These are phyloP conservation scores for Mycena citricolor DNA, from an alignment of 1,284 basidiomycete genomes.

Conservation along the genomic window DNA sequence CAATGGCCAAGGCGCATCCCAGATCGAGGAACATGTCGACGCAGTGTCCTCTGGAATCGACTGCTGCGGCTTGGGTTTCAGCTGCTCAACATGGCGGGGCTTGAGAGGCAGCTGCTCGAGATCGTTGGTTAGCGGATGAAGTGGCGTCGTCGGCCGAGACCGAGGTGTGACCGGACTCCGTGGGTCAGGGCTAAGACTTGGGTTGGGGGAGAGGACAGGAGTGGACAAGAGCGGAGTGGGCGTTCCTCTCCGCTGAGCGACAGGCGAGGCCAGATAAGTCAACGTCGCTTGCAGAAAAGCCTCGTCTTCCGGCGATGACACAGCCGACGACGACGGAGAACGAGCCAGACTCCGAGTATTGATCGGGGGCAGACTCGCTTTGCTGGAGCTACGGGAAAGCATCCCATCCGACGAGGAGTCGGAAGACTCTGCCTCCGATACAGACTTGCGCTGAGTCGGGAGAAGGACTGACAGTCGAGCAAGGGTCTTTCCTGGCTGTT, in stretches of 20 bases:
- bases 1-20: conserved; percentile 23
- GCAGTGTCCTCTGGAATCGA: conserved; percentile 25
- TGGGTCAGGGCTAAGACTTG: background rate
- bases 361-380: no score
- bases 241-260: conserved; percentile 10
- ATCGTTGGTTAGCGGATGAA: no score
- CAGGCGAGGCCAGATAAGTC: conserved; percentile 17
- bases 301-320: conserved; percentile 4
- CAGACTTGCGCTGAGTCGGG: conserved; percentile 5
- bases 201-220: background rate
- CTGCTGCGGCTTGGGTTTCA: conserved; percentile 8
- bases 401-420: background rate
- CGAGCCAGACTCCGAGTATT: background rate
- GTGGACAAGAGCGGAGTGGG: conserved; percentile 3
- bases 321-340: background rate
- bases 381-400: no score
- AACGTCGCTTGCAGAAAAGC: conserved; percentile 16
- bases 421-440: no score
- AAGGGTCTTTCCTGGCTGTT: conserved; percentile 26
- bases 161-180: background rate
- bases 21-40: conserved; percentile 24
- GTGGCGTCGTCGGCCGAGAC: no score
- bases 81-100: no score
- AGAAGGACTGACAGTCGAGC: conserved; percentile 1
- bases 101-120: no score